These are phyloP conservation scores for Cadophora malorum DNA, from an alignment of 2,329 filamentous ascomycete genomes.

Conservation along the genomic window DNA sequence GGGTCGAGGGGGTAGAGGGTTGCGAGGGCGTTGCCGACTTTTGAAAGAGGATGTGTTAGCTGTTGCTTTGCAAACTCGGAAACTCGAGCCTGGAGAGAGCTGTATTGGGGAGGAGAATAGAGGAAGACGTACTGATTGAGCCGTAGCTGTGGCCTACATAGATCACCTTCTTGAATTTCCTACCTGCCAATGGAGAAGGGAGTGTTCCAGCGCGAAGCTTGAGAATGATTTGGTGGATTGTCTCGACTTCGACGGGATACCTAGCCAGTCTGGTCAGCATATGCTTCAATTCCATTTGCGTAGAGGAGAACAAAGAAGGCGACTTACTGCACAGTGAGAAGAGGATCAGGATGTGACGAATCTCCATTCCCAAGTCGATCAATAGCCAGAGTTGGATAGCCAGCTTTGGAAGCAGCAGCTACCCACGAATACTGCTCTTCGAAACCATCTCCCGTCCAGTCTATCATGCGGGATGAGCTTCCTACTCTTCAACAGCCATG, in stretches of 20 bases:
- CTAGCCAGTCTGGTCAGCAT: conserved; percentile 16
- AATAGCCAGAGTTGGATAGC: conserved; percentile 42
- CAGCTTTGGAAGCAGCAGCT: conserved; percentile 34
- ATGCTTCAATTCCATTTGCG: background rate
- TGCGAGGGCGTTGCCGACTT: conserved; percentile 36
- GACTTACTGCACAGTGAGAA: conserved; percentile 7
- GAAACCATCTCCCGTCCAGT: conserved; percentile 34
- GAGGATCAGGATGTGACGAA: conserved; percentile 39
- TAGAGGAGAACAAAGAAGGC: background rate
- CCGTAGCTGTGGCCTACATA: conserved; percentile 42
- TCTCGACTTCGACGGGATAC: conserved; percentile 41
- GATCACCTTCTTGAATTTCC: conserved; percentile 38
- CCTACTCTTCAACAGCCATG: background rate
- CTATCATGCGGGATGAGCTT: background rate
- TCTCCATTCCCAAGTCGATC: conserved; percentile 41
- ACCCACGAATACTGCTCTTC: conserved; percentile 37
- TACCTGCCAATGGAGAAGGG: conserved; percentile 21
- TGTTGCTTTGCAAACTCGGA: background rate
- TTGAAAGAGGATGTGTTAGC: background rate
- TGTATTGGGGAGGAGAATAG: background rate
- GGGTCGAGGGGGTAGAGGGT: conserved; percentile 41
- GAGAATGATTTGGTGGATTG: conserved; percentile 38
- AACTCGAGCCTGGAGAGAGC: background rate
- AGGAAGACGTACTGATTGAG: conserved; percentile 26
- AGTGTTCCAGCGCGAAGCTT: conserved; percentile 27